These are phyloP conservation scores for Dactylorhiza incarnata DNA, from an alignment of 106 monocot genomes.

Conservation along the genomic window DNA sequence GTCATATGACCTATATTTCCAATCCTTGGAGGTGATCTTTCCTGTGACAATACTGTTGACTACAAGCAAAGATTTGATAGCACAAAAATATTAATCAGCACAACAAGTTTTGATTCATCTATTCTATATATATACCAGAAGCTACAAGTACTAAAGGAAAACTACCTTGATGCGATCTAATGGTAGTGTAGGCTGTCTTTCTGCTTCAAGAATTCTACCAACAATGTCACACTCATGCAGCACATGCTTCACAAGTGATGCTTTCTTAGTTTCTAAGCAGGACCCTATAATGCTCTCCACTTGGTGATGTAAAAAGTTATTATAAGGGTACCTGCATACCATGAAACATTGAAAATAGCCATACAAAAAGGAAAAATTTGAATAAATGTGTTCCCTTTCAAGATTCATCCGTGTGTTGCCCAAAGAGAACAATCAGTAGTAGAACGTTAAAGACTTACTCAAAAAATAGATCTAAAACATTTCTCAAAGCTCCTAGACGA, in stretches of 20 bases:
- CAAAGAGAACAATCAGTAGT: background rate
- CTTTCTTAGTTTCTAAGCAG: slow-evolving; percentile 82
- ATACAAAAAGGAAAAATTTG: background rate
- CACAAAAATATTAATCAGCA: background rate
- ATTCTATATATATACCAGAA: background rate
- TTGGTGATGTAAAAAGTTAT: slow-evolving; percentile 91
- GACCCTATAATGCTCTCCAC: slow-evolving; percentile 73
- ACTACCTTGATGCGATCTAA: slow-evolving; percentile 45
- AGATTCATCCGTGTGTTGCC: background rate
- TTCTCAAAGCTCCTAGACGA: slow-evolving; percentile 53
- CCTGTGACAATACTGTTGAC: slow-evolving; percentile 61
- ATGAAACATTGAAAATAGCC: slow-evolving; percentile 4
- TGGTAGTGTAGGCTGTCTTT: slow-evolving; percentile 48
- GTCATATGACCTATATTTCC: slow-evolving; percentile 89
- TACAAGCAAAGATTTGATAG: slow-evolving; percentile 14
- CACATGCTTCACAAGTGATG: slow-evolving; percentile 67
- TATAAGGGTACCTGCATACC: slow-evolving; percentile 75
- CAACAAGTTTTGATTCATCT: background rate
- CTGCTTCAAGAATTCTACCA: slow-evolving; percentile 69
- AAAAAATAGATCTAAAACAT: slow-evolving; percentile 76
- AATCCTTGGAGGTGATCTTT: slow-evolving; percentile 50
- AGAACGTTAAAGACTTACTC: slow-evolving; percentile 50
- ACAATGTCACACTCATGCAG: slow-evolving; percentile 62
- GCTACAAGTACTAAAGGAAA: background rate
- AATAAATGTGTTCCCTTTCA: background rate